These are phyloP conservation scores for Aspergillus nidulans DNA, from an alignment of 495 filamentous ascomycete species.

Conservation along the genomic window DNA sequence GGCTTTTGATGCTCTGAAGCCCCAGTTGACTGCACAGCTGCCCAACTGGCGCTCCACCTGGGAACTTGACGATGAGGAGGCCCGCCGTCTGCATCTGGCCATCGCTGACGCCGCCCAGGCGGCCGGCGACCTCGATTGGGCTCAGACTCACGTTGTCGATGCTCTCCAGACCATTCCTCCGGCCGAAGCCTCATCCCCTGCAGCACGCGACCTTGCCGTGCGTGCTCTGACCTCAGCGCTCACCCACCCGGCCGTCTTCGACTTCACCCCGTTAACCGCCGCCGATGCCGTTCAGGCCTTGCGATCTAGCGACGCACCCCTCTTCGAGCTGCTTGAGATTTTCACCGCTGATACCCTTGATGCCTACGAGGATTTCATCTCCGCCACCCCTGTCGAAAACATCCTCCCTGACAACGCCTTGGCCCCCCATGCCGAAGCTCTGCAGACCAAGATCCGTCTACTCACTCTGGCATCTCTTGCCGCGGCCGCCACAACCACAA, in stretches of 20 bases:
- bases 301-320: constrained; percentile 70
- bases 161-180: constrained; percentile 78
- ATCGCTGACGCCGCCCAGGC: constrained; percentile 75
- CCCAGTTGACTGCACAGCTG: constrained; percentile 68
- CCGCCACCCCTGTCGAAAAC: constrained; percentile 36
- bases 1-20: constrained; percentile 74
- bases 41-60: constrained; percentile 78
- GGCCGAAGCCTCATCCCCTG: constrained; percentile 60
- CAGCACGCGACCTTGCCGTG: constrained; percentile 76
- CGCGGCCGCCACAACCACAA: constrained; percentile 50
- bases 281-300: constrained; percentile 85
- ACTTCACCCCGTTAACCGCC: constrained; percentile 88
- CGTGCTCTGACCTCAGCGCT: constrained; percentile 82
- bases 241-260: constrained; percentile 69
- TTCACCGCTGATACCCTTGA: constrained; percentile 90
- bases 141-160: constrained; percentile 78
- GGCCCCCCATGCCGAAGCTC: constrained; percentile 64
- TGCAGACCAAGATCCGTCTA: constrained; percentile 91
- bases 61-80: constrained; percentile 75
- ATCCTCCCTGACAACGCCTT: constrained; percentile 41
- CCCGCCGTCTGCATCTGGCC: constrained; percentile 73
- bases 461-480: constrained; percentile 88
- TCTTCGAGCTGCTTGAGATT: constrained; percentile 88
- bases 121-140: constrained; percentile 67
- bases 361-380: constrained; percentile 87